Base-by-base conservation (phyloP, 78 protist species). In the Corallochytrium limacisporum region DNA sequence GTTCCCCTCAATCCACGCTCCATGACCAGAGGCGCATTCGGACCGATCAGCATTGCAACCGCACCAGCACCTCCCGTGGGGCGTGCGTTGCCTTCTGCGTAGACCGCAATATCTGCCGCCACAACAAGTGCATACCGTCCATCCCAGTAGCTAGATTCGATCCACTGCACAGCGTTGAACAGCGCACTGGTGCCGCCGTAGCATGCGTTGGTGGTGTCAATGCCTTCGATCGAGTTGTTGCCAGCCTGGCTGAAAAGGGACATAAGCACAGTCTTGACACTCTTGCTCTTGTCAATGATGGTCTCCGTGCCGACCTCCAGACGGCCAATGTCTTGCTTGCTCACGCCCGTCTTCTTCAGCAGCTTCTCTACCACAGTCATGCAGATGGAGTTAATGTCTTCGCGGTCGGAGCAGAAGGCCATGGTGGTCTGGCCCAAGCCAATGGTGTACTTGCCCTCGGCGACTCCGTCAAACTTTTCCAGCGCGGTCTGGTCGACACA, bases 181-280 rank as follows among this genome's bases (percentile, higher is more conserved):
- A 93, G 82, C 3, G 95, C 91, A 3, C 75, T 65, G n/a, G 98
- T 93, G 40, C 95, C 98, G 42, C 98, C 98, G 61, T 93, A 93
- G 69, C 98, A 93, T 12, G 98, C 98, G 62, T 89, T 89, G 63
- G 69, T 80, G 32, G 79, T 72, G 60, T 89, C 89, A 1, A 85
- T 60, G 46, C 92, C 85, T 56, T 74, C 78, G 32, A 82, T 62
- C 46, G 75, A 66, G 39, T 67, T 33, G 60, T 77, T 81, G 31
- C 92, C 91, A 56, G 54, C 36, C 46, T 51, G 65, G 31, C 60
- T 79, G 53, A 91, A 86, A 37, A 86, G 74, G 43, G 65, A 81
- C 90, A 88, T 82, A 24, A 91, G 62, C 18, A 55, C 72, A 7
- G 94, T 57, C 69, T 91, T 91, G 55, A 84, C 75, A 15, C 82